Percentiles rank a stretch among this genome's conserved stretches.
phyloP scores from a whole-genome alignment of 345 rosid genomes.

The Odontarrhena argentea region DNA sequence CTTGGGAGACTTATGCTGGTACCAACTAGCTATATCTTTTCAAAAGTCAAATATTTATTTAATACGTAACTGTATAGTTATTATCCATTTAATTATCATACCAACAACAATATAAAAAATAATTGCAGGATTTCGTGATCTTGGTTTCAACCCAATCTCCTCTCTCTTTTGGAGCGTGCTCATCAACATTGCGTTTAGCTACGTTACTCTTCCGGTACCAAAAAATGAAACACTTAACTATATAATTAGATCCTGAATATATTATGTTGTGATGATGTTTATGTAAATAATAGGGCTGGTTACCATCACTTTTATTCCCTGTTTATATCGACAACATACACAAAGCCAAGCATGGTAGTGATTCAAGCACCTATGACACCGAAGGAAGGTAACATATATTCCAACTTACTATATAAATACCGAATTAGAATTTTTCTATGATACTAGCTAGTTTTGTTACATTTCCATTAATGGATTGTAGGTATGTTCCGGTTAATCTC shows the following conservation, averaged over 20 bases:
- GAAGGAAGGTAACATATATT: constrained; percentile 67
- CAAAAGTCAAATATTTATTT: neutral
- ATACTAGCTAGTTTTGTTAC: neutral
- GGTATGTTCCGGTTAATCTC: constrained; percentile 61
- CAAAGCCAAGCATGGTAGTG: constrained; percentile 81
- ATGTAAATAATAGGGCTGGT: constrained; percentile 55
- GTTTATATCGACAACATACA: constrained; percentile 70
- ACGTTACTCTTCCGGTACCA: constrained; percentile 52
- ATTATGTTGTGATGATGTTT: neutral
- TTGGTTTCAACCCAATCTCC: constrained; percentile 62
- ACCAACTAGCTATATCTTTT: too few relatives aligned
- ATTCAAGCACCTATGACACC: constrained; percentile 67
- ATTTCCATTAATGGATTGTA: constrained; percentile 24
- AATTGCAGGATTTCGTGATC: constrained; percentile 52
- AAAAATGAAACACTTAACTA: too few relatives aligned
- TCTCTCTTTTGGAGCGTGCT: constrained; percentile 46
- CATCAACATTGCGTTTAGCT: constrained; percentile 56
- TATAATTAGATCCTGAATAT: neutral
- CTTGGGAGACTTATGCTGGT: constrained; percentile 85
- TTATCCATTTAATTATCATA: neutral
- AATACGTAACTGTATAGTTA: neutral
- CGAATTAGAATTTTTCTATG: neutral
- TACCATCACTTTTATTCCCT: constrained; percentile 71
- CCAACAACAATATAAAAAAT: neutral
- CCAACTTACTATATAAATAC: neutral